Evolutionary conservation across 31 red algal genomes (phyloP).

Genomic region (Odonthalia washingtoniensis): DNA sequence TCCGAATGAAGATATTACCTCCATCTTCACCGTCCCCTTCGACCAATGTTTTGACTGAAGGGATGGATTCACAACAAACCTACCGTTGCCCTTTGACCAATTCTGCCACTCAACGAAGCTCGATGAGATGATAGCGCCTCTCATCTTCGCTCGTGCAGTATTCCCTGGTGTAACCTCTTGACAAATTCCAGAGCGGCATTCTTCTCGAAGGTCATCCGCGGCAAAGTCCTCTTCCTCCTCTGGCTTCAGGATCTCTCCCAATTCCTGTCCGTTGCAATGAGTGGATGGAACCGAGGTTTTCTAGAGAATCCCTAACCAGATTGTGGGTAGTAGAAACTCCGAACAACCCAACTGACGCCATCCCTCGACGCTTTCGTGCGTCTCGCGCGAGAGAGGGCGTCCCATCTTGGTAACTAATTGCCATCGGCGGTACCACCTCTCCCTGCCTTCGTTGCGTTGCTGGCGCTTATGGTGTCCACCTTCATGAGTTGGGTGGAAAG

Average conservation of each 20-base stretch:
- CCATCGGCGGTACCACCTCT: background rate
- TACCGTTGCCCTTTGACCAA: background rate
- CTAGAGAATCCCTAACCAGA: slow-evolving; percentile 29
- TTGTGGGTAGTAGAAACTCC: background rate
- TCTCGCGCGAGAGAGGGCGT: slow-evolving; percentile 21
- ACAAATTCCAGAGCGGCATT: slow-evolving; percentile 3
- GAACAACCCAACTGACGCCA: slow-evolving; percentile 29
- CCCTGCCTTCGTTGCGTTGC: slow-evolving; percentile 39
- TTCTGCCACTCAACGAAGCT: slow-evolving; percentile 30
- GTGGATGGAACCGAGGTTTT: background rate
- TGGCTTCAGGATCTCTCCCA: slow-evolving; percentile 9
- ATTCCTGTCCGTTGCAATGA: background rate
- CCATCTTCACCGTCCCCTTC: slow-evolving; percentile 39
- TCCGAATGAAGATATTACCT: slow-evolving; percentile 22
- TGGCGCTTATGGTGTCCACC: slow-evolving; percentile 38
- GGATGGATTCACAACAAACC: slow-evolving; percentile 50
- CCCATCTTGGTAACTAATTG: background rate
- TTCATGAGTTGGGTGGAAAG: slow-evolving; percentile 32
- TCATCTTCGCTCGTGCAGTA: background rate
- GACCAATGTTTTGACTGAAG: slow-evolving; percentile 47
- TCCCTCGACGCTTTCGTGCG: background rate
- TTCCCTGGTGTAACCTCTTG: slow-evolving; percentile 9
- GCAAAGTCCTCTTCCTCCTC: background rate
- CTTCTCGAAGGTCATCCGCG: background rate
- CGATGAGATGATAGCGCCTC: slow-evolving; percentile 23